A percentile compares a stretch with the other conserved stretches of the same genome.
phyloP scores from a whole-genome alignment of 192 early-diverging fungal genomes.

The Coemansia sp. region DNA sequence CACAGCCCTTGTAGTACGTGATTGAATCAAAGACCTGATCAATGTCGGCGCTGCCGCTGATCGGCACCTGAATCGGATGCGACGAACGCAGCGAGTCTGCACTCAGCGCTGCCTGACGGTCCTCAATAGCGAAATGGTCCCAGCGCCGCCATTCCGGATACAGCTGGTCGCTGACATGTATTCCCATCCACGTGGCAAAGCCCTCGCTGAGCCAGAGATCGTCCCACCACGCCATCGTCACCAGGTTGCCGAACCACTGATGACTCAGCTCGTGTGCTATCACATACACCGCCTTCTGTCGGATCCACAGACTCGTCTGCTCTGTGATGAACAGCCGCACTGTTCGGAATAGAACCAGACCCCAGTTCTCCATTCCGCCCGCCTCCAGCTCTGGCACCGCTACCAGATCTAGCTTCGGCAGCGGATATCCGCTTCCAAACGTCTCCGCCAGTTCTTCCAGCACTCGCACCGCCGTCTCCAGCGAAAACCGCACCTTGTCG shows the following conservation, averaged over 20 bases:
- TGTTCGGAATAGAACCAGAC: slow-evolving; percentile 74
- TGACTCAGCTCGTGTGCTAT: slow-evolving; percentile 82
- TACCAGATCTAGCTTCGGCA: slow-evolving; percentile 72
- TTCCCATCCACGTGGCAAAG: slow-evolving; percentile 82
- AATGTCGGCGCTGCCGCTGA: slow-evolving; percentile 70
- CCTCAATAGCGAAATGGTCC: slow-evolving; percentile 67
- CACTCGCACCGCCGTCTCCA: slow-evolving; percentile 64
- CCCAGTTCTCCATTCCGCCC: slow-evolving; percentile 91
- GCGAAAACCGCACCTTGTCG: slow-evolving; percentile 68
- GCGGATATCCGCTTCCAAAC: slow-evolving; percentile 72
- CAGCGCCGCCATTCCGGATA: slow-evolving; percentile 82
- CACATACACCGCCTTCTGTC: slow-evolving; percentile 65
- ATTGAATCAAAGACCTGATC: slow-evolving; percentile 86
- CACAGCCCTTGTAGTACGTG: slow-evolving; percentile 80
- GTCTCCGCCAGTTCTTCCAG: slow-evolving; percentile 70
- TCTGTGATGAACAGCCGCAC: slow-evolving; percentile 65
- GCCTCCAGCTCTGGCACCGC: slow-evolving; percentile 81
- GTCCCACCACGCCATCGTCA: slow-evolving; percentile 73
- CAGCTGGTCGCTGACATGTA: slow-evolving; percentile 65
- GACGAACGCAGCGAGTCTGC: slow-evolving; percentile 75
- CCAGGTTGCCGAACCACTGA: slow-evolving; percentile 86
- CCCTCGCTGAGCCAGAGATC: slow-evolving; percentile 88
- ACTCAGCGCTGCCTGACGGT: slow-evolving; percentile 65
- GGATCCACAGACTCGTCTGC: slow-evolving; percentile 57
- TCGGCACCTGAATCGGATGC: slow-evolving; percentile 81